Percentiles rank a stretch among this genome's conserved stretches.
phyloP scores from a whole-genome alignment of 1,284 basidiomycete species.

The Puccinia coronata region DNA sequence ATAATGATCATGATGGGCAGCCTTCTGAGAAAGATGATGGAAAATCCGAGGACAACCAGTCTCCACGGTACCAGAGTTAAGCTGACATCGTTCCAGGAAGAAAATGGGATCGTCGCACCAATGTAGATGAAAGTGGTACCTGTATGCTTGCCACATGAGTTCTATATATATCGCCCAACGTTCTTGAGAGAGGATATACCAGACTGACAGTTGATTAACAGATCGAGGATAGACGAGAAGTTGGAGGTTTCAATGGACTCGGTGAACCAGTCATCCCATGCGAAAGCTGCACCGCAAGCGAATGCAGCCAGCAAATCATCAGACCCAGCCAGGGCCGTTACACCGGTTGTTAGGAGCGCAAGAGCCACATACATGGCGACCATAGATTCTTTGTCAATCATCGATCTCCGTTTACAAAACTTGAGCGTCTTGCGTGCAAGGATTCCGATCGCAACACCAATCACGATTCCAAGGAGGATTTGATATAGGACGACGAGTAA shows the following conservation, averaged over 20 bases:
- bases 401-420: constrained; percentile 81
- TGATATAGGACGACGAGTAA: constrained; percentile 67
- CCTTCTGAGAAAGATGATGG: constrained; percentile 75
- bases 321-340: constrained; percentile 81
- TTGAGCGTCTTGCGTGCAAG: constrained; percentile 90
- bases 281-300: constrained; percentile 91
- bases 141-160: not conserved
- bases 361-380: constrained; percentile 85
- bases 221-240: constrained; percentile 93
- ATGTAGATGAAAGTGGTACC: constrained; percentile 46
- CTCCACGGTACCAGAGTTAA: constrained; percentile 77
- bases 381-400: constrained; percentile 95
- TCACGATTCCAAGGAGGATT: constrained; percentile 74
- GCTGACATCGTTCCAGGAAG: constrained; percentile 69
- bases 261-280: constrained; percentile 87
- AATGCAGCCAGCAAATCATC: constrained; percentile 94
- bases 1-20: constrained; percentile 78
- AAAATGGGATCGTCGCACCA: constrained; percentile 84
- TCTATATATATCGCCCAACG: constrained; percentile 68
- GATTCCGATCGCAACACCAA: constrained; percentile 78
- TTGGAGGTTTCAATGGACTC: constrained; percentile 90
- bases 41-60: constrained; percentile 75
- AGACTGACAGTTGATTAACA: constrained; percentile 62
- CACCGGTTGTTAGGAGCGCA: constrained; percentile 72
- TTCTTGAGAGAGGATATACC: constrained; percentile 67